phyloP scores from a whole-genome alignment of 306 rosid genomes.

The Quercus rubra region DNA sequence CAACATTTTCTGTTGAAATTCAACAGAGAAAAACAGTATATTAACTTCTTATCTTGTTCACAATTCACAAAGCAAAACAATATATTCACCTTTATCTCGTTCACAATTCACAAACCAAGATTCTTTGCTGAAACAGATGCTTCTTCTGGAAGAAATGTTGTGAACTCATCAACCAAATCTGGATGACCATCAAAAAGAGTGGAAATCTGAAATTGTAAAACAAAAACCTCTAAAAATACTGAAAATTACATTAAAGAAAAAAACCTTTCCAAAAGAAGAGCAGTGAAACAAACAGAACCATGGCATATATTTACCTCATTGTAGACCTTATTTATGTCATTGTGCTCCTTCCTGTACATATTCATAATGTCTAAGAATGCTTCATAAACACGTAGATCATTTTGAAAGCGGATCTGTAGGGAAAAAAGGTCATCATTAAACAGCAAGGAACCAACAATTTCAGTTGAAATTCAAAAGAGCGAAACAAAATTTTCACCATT shows the following conservation, averaged over 20 bases:
- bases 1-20: conserved; percentile 3
- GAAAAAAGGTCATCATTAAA: conserved; percentile 17
- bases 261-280: not conserved
- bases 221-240: not conserved
- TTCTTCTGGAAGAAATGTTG: conserved; percentile 85
- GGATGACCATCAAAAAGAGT: conserved; percentile 66
- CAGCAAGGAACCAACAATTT: not conserved
- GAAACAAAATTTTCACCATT: conserved; percentile 58
- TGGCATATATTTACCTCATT: conserved; percentile 56
- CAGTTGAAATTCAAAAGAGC: conserved; percentile 1
- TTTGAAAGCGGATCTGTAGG: conserved; percentile 76
- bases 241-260: not conserved
- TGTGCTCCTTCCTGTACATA: conserved; percentile 95
- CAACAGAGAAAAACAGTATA: not conserved
- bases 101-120: too few species aligned
- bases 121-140: conserved; percentile 47
- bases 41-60: too few species aligned
- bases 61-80: too few species aligned
- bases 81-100: too few species aligned
- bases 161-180: conserved; percentile 86
- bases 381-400: conserved; percentile 79
- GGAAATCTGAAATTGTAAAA: conserved; percentile 57
- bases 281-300: not conserved
- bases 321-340: conserved; percentile 85
- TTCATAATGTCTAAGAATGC: conserved; percentile 92